Evolutionary conservation across 1,139 yeast species (phyloP).

Genomic region (Petasospora fabianii): DNA sequence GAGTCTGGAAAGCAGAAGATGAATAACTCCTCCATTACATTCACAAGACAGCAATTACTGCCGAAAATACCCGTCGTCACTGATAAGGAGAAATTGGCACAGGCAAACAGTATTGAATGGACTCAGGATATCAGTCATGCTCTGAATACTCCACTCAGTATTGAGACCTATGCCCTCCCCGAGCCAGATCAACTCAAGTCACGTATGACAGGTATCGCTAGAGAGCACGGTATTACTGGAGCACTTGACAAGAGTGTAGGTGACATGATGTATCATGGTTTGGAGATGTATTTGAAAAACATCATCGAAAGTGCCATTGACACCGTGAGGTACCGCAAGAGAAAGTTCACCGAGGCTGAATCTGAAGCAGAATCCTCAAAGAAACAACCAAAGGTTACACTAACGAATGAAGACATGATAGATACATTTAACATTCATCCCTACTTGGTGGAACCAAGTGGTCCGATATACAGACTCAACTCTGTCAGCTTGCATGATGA

Average conservation of each 20-base stretch:
- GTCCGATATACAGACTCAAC: constrained; percentile 50
- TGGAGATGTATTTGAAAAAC: constrained; percentile 74
- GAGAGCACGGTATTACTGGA: constrained; percentile 92
- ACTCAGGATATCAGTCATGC: constrained; percentile 91
- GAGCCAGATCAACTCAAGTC: constrained; percentile 68
- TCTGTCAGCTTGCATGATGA: constrained; percentile 58
- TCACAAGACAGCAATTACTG: constrained; percentile 78
- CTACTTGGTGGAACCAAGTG: constrained; percentile 63
- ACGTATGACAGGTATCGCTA: constrained; percentile 75
- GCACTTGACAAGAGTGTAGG: constrained; percentile 68
- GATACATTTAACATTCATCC: constrained; percentile 65
- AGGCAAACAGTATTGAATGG: constrained; percentile 70
- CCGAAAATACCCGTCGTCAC: constrained; percentile 78
- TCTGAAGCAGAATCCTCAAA: neutral
- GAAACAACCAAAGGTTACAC: constrained; percentile 33
- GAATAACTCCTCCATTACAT: constrained; percentile 69
- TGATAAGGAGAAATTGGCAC: constrained; percentile 33
- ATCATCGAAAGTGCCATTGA: constrained; percentile 76
- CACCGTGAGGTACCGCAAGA: constrained; percentile 56
- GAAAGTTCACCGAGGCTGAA: constrained; percentile 36
- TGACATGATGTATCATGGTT: constrained; percentile 72
- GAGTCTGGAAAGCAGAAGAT: constrained; percentile 79
- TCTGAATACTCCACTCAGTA: constrained; percentile 77
- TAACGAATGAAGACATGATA: constrained; percentile 63
- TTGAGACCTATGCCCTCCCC: constrained; percentile 79